Percentiles rank a stretch among this genome's conserved stretches.
These are phyloP conservation scores for Prototheca wickerhamii DNA, from an alignment of 163 green algal genomes.

Conservation along the genomic window DNA sequence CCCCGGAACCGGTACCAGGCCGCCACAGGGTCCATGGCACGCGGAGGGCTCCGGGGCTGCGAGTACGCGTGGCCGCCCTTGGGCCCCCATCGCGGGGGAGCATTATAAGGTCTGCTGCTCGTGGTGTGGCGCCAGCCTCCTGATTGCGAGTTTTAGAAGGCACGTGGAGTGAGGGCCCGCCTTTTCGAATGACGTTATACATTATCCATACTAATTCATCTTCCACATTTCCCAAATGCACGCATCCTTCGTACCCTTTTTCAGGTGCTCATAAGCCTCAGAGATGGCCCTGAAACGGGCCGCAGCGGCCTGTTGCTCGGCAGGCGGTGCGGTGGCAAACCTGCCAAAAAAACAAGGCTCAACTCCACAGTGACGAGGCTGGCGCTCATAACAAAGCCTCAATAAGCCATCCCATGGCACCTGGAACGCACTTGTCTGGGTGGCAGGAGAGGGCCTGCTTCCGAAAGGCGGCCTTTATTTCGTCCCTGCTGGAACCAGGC, in stretches of 20 bases:
- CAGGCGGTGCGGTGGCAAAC: background rate
- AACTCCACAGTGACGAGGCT: no score
- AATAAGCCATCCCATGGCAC: background rate
- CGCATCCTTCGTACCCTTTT: background rate
- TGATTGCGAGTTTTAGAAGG: no score
- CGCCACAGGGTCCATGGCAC: background rate
- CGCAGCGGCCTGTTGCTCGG: background rate
- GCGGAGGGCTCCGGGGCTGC: no score
- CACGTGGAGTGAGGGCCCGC: no score
- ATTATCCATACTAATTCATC: background rate
- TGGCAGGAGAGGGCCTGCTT: slow-evolving; percentile 20
- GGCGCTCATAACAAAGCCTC: no score
- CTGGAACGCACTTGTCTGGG: slow-evolving; percentile 10
- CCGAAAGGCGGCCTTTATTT: slow-evolving; percentile 34
- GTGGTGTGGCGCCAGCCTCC: no score
- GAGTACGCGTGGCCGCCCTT: no score
- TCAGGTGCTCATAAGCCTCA: background rate
- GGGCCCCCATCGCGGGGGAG: no score
- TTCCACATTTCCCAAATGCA: background rate
- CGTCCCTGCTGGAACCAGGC: slow-evolving; percentile 13
- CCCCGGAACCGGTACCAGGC: background rate
- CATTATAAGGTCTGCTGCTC: no score
- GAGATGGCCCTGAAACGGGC: background rate
- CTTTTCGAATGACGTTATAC: background rate
- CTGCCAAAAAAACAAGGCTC: background rate